Conservation (phyloP, 257 asterid species). For the Coffea eugenioides region DNA sequence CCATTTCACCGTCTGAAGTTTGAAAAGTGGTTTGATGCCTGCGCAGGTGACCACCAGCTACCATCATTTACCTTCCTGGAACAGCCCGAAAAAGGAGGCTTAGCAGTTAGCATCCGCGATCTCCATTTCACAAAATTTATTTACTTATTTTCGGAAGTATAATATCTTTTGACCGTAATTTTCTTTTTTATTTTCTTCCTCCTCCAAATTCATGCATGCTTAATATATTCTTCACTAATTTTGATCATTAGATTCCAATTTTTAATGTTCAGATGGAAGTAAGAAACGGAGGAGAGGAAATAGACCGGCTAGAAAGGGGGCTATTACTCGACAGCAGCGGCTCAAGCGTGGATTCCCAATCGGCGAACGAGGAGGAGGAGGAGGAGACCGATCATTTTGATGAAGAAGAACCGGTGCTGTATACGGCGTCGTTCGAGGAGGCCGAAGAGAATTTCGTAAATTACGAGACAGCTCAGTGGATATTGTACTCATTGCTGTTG, state of each 20-base stretch:
- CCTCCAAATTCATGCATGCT: too few species aligned
- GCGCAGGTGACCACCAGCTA: not conserved
- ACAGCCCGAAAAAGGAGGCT: too few species aligned
- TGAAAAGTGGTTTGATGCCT: not conserved
- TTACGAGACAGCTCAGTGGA: constrained; percentile 62
- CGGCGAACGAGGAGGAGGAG: constrained; percentile 1
- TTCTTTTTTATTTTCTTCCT: too few species aligned
- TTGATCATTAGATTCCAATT: not conserved
- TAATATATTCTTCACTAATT: too few species aligned
- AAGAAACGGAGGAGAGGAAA: constrained; percentile 36
- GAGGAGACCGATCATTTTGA: constrained; percentile 23
- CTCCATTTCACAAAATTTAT: not conserved
- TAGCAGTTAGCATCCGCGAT: not conserved
- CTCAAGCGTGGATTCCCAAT: not conserved
- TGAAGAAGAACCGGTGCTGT: constrained; percentile 40
- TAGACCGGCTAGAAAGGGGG: constrained; percentile 60
- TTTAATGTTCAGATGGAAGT: constrained; percentile 34
- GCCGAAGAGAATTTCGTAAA: constrained; percentile 58
- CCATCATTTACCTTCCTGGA: too few species aligned
- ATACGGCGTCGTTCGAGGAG: constrained; percentile 63
- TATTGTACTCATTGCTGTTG: constrained; percentile 51
- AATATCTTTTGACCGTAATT: too few species aligned
- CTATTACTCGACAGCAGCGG: constrained; percentile 29
- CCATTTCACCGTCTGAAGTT: not conserved
- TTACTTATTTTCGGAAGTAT: too few species aligned